phyloP scores from a whole-genome alignment of 2,329 filamentous ascomycete species.

The Catunica adiposa region DNA sequence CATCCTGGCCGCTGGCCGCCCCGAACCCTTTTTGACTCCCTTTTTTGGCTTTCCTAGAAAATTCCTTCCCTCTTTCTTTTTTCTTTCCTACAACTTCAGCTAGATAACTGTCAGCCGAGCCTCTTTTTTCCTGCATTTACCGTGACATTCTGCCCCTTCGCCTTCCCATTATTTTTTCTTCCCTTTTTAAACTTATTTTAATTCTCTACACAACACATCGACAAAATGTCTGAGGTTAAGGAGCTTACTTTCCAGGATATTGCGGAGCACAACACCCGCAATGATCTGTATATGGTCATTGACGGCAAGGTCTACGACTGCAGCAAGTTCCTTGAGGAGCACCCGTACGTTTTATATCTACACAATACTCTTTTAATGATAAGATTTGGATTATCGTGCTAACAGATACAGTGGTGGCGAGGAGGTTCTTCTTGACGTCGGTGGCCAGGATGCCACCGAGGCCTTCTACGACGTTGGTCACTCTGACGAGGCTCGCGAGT shows the following conservation, averaged over 20 bases:
- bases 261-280: conserved; percentile 77
- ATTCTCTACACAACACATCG: conserved; percentile 1
- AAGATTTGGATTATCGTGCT: background rate
- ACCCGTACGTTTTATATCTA: conserved; percentile 48
- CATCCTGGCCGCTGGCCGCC: background rate
- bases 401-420: conserved; percentile 63
- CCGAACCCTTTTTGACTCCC: conserved; percentile 2
- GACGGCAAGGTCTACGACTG: conserved; percentile 94
- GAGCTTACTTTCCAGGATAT: conserved; percentile 67
- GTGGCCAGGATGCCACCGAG: conserved; percentile 88
- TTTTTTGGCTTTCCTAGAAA: background rate
- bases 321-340: conserved; percentile 86
- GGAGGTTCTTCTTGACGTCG: conserved; percentile 92
- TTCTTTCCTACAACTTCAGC: background rate
- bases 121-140: background rate
- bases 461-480: conserved; percentile 98
- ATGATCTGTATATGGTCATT: conserved; percentile 79
- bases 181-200: too few relatives aligned
- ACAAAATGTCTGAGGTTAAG: conserved; percentile 13
- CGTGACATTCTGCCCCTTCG: background rate
- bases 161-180: too few relatives aligned
- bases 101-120: background rate
- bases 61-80: background rate
- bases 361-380: conserved; percentile 34
- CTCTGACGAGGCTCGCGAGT: conserved; percentile 94